Conservation (phyloP, 805 yeast species). For the Kurtzmaniella fragi region DNA sequence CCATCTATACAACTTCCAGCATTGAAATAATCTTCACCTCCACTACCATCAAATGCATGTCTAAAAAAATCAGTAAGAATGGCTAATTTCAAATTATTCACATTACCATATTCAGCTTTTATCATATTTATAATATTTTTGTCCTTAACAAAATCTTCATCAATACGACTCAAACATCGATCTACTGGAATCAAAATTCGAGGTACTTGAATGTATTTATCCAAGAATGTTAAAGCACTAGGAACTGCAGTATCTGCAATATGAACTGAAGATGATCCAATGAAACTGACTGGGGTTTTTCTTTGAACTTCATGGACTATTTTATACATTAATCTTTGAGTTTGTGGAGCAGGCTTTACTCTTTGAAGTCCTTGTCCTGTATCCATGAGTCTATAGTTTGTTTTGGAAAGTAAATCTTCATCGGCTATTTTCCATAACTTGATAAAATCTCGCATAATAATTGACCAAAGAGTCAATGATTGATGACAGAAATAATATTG, state of each 20-base stretch:
- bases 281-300: slow-evolving; percentile 59
- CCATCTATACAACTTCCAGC: slow-evolving; percentile 87
- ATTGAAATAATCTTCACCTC: slow-evolving; percentile 78
- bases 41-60: slow-evolving; percentile 71
- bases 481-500: slow-evolving; percentile 74
- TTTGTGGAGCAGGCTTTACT: slow-evolving; percentile 66
- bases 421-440: slow-evolving; percentile 75
- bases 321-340: slow-evolving; percentile 65
- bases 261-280: slow-evolving; percentile 77
- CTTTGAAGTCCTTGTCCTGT: slow-evolving; percentile 83
- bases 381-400: slow-evolving; percentile 54
- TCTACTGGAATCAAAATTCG: slow-evolving; percentile 71
- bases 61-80: slow-evolving; percentile 49
- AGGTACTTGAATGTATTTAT: slow-evolving; percentile 78
- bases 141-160: slow-evolving; percentile 45
- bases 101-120: slow-evolving; percentile 51
- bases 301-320: slow-evolving; percentile 62
- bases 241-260: slow-evolving; percentile 83
- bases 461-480: slow-evolving; percentile 70
- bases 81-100: slow-evolving; percentile 46
- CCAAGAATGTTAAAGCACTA: slow-evolving; percentile 72
- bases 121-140: slow-evolving; percentile 46
- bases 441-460: slow-evolving; percentile 74
- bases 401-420: slow-evolving; percentile 56
- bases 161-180: slow-evolving; percentile 50